Conservation (phyloP, 2,329 filamentous ascomycete species). For the Aspergillus terreus region DNA sequence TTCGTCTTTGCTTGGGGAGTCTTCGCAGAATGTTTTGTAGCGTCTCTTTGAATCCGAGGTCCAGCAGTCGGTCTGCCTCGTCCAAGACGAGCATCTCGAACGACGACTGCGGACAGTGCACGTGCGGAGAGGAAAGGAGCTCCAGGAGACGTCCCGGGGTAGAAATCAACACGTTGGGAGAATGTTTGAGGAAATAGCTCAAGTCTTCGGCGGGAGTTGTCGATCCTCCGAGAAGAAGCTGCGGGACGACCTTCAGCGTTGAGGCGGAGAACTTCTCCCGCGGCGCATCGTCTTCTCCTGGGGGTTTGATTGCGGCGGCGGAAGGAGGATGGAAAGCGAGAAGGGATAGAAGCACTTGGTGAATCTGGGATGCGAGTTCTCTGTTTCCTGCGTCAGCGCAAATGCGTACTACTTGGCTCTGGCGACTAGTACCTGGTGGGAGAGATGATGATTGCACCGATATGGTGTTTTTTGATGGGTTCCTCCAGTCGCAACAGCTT, state of each 20-base stretch:
- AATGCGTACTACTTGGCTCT: neutral
- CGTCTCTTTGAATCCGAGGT: conserved; percentile 91
- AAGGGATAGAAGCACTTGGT: conserved; percentile 72
- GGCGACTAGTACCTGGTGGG: conserved; percentile 59
- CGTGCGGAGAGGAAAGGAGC: conserved; percentile 78
- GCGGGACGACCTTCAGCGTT: conserved; percentile 67
- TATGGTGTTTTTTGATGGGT: conserved; percentile 81
- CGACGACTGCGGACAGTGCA: conserved; percentile 80
- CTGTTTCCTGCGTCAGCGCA: conserved; percentile 39
- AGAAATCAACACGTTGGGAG: conserved; percentile 83
- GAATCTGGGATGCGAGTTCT: conserved; percentile 87
- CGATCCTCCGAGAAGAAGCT: conserved; percentile 81
- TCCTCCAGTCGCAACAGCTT: conserved; percentile 75
- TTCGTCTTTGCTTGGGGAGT: conserved; percentile 88
- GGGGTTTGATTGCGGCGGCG: conserved; percentile 45
- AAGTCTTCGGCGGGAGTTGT: conserved; percentile 82
- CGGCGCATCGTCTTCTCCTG: conserved; percentile 41
- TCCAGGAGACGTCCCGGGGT: conserved; percentile 89
- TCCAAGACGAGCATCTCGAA: conserved; percentile 93
- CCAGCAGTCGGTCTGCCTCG: conserved; percentile 87
- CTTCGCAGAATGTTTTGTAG: conserved; percentile 78
- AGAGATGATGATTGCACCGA: conserved; percentile 86
- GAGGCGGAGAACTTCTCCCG: conserved; percentile 41
- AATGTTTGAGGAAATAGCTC: conserved; percentile 75
- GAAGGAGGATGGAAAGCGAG: conserved; percentile 81